Conservation (phyloP, 139 green algal genomes). For the Chlorella sp. region DNA sequence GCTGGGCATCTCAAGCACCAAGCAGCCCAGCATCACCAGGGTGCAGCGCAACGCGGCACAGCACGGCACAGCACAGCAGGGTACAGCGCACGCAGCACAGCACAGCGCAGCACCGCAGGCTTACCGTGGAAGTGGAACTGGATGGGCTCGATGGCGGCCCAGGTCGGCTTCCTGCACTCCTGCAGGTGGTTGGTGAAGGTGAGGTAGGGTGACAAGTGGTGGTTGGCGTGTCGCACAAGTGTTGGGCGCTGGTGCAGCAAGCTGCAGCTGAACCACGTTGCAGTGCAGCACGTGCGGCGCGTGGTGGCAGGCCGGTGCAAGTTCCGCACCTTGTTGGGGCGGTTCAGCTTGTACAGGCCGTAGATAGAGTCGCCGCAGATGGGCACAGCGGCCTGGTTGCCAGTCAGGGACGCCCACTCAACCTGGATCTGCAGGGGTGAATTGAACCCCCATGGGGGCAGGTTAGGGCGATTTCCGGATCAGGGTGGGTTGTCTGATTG, state of each 20-base stretch:
- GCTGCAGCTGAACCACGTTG: too few relatives aligned
- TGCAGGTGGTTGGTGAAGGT: too few relatives aligned
- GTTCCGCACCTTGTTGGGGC: neutral
- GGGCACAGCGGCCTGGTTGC: neutral
- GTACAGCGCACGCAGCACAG: too few relatives aligned
- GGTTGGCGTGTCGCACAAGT: too few relatives aligned
- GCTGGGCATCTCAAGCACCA: too few relatives aligned
- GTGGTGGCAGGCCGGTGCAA: too few relatives aligned
- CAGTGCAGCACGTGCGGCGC: too few relatives aligned
- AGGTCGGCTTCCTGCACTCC: too few relatives aligned
- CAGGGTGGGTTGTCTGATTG: neutral
- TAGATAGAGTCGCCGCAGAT: neutral
- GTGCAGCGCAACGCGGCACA: too few relatives aligned
- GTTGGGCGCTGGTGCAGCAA: too few relatives aligned
- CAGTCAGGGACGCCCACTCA: neutral
- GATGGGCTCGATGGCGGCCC: neutral
- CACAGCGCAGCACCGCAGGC: neutral
- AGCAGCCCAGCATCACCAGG: too few relatives aligned
- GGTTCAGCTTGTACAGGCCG: neutral
- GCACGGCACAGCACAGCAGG: too few relatives aligned
- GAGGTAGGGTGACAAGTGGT: neutral
- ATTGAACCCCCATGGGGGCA: neutral
- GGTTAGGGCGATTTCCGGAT: neutral
- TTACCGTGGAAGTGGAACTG: conserved; percentile 49
- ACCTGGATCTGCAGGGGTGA: conserved; percentile 15